These are phyloP conservation scores for Fraxinus angustifolia DNA, from an alignment of 305 asterid genomes.

Conservation along the genomic window DNA sequence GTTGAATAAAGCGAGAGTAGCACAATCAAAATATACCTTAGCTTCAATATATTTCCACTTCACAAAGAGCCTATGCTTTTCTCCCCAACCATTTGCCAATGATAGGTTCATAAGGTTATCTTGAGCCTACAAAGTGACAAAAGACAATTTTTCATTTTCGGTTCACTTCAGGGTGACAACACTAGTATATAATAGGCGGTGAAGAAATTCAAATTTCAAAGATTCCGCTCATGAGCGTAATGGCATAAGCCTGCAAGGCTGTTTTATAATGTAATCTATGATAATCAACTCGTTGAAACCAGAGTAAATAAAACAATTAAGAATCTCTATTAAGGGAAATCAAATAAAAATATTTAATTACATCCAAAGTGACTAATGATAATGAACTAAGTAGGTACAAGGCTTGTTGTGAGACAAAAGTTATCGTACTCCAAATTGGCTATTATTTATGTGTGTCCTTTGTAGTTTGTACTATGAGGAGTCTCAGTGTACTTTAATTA, in stretches of 20 bases:
- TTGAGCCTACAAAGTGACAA: conserved; percentile 59
- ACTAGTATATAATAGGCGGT: neutral
- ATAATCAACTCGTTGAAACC: neutral
- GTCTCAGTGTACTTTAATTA: neutral
- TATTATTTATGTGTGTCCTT: neutral
- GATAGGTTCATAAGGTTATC: conserved; percentile 88
- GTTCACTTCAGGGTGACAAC: neutral
- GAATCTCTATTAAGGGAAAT: neutral
- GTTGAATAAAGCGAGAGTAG: neutral
- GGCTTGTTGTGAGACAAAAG: neutral
- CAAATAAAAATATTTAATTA: neutral
- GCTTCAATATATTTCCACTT: conserved; percentile 94
- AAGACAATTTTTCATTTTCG: neutral
- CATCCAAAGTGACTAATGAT: neutral
- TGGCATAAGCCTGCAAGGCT: neutral
- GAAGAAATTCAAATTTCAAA: neutral
- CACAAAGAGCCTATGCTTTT: conserved; percentile 73
- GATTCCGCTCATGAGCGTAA: neutral
- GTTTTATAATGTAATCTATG: neutral
- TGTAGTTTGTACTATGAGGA: neutral
- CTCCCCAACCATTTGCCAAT: conserved; percentile 92
- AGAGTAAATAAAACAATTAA: neutral
- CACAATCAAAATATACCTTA: conserved; percentile 45
- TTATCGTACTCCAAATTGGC: neutral
- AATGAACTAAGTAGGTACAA: neutral